Evolutionary conservation across 2,329 filamentous ascomycete species (phyloP).

Genomic region (Ophiostoma himal-ulmi): DNA sequence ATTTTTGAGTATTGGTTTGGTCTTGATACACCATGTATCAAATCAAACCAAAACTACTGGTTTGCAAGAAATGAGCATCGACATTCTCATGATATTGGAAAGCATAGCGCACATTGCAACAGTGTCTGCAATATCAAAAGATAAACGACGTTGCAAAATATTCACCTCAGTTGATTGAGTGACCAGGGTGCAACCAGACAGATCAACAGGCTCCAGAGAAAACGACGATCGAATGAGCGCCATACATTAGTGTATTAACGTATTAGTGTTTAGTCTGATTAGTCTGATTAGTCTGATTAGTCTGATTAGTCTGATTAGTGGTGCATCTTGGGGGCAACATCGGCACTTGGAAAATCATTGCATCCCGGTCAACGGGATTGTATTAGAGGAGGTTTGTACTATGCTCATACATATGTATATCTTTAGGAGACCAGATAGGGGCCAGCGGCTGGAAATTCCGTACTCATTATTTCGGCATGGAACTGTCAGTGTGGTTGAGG

Average conservation of each 20-base stretch:
- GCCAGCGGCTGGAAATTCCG: neutral
- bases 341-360: slow-evolving; percentile 15
- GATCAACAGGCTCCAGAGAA: slow-evolving; percentile 1
- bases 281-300: neutral
- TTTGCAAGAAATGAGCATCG: neutral
- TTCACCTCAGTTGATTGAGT: neutral
- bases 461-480: neutral
- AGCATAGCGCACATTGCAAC: neutral
- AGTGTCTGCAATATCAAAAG: neutral
- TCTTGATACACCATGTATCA: too few relatives aligned
- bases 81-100: neutral
- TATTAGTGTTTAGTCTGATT: slow-evolving; percentile 4
- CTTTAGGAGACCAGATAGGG: too few relatives aligned
- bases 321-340: neutral
- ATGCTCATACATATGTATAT: too few relatives aligned
- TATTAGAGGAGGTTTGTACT: neutral
- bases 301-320: too few relatives aligned
- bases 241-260: slow-evolving; percentile 13
- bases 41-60: too few relatives aligned
- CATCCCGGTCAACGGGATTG: neutral
- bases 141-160: neutral
- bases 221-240: slow-evolving; percentile 14
- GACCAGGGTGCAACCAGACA: slow-evolving; percentile 2
- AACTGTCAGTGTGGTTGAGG: neutral
- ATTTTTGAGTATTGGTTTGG: too few relatives aligned